Percentiles rank a stretch among this genome's conserved stretches.
Conservation (phyloP, 805 yeast genomes). For the Cyberlindnera americana region DNA sequence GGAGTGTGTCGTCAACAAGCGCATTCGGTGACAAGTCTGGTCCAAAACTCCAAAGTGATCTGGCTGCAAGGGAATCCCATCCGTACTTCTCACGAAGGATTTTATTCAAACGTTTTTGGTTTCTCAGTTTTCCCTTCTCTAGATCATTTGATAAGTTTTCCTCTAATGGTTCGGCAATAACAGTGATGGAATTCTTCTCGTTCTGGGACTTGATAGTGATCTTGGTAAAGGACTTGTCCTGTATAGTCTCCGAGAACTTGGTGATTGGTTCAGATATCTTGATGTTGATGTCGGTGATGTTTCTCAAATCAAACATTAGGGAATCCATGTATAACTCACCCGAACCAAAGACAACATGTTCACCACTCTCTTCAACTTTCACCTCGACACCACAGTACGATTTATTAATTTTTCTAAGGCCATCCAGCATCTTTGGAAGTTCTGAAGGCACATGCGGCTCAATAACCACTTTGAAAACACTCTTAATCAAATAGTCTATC, state of each 20-base stretch:
- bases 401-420: conserved; percentile 57
- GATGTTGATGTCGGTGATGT: conserved; percentile 56
- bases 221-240: conserved; percentile 61
- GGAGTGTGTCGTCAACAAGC: conserved; percentile 67
- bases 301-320: conserved; percentile 69
- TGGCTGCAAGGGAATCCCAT: conserved; percentile 83
- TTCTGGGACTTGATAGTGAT: conserved; percentile 59
- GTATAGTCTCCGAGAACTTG: conserved; percentile 72
- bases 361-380: conserved; percentile 88
- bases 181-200: conserved; percentile 53
- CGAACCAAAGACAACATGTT: conserved; percentile 70
- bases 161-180: conserved; percentile 74
- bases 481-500: conserved; percentile 42
- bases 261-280: conserved; percentile 84
- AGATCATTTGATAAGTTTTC: conserved; percentile 53
- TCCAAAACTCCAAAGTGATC: conserved; percentile 79
- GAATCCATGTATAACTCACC: conserved; percentile 91
- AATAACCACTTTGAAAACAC: conserved; percentile 77
- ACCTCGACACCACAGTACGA: conserved; percentile 63
- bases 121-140: conserved; percentile 40
- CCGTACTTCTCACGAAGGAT: conserved; percentile 52
- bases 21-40: conserved; percentile 55
- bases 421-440: conserved; percentile 67
- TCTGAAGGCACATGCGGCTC: conserved; percentile 82
- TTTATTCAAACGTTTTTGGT: conserved; percentile 45